Evolutionary conservation across 257 asterid species (phyloP).

Genomic region (Ballota nigra): DNA sequence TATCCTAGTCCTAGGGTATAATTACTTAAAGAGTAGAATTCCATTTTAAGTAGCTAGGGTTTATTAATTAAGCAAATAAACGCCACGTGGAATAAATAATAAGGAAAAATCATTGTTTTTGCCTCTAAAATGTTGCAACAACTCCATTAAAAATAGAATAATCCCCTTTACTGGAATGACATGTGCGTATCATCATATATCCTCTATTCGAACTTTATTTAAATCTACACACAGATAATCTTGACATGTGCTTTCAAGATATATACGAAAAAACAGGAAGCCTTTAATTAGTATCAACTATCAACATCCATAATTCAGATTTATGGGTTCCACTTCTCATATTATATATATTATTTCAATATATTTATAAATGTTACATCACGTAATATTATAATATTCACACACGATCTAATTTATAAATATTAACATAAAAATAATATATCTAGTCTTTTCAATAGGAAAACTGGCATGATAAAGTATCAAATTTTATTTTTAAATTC

Average conservation of each 20-base stretch:
- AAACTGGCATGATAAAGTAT: no score
- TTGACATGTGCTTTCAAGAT: constrained; percentile 11
- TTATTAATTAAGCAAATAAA: not conserved
- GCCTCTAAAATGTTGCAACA: not conserved
- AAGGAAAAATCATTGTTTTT: not conserved
- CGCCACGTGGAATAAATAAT: not conserved
- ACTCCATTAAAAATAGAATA: not conserved
- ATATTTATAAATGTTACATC: not conserved
- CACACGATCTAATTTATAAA: not conserved
- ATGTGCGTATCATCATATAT: not conserved
- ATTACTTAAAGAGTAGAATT: not conserved
- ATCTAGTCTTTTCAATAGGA: no score
- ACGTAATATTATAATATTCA: not conserved
- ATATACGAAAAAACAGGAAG: not conserved
- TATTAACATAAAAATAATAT: no score
- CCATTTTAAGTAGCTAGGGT: not conserved
- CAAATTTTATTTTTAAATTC: no score
- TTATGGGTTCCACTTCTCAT: not conserved
- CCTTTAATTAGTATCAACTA: not conserved
- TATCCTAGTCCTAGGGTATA: no score
- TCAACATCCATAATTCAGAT: not conserved
- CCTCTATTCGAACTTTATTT: no score
- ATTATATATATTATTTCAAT: not conserved
- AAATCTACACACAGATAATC: not conserved
- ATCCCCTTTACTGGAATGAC: not conserved